Conservation (phyloP, 805 yeast species). For the Wickerhamomyces mucosus region DNA sequence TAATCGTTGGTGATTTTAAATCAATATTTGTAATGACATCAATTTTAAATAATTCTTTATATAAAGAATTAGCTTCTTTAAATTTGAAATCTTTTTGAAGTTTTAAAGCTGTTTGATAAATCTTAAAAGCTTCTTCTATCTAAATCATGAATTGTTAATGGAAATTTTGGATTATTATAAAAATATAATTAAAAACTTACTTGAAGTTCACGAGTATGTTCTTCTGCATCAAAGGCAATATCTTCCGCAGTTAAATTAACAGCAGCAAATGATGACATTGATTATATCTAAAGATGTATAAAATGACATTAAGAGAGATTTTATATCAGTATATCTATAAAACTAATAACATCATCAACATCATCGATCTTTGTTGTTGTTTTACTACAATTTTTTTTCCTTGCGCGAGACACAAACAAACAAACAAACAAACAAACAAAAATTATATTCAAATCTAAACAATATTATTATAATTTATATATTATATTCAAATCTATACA, state of each 20-base stretch:
- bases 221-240: constrained; percentile 60
- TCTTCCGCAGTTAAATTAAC: constrained; percentile 72
- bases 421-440: too few relatives aligned
- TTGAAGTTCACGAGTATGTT: constrained; percentile 86
- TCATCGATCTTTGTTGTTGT: not conserved
- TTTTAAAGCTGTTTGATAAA: constrained; percentile 62
- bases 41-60: constrained; percentile 54
- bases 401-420: too few relatives aligned
- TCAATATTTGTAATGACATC: constrained; percentile 48
- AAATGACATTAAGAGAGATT: too few relatives aligned
- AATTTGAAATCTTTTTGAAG: constrained; percentile 44
- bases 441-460: not conserved
- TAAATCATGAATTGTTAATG: constrained; percentile 19
- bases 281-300: constrained; percentile 3
- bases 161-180: too few relatives aligned
- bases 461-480: not conserved
- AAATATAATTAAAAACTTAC: constrained; percentile 20
- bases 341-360: too few relatives aligned
- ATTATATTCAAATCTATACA: not conserved
- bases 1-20: constrained; percentile 53
- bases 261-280: constrained; percentile 58
- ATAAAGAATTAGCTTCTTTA: constrained; percentile 41
- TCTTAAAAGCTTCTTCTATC: constrained; percentile 68
- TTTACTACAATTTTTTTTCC: too few relatives aligned
- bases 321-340: too few relatives aligned